phyloP scores from a whole-genome alignment of 768 basidiomycete species.

The Tylopilus rubrobrunneus region DNA sequence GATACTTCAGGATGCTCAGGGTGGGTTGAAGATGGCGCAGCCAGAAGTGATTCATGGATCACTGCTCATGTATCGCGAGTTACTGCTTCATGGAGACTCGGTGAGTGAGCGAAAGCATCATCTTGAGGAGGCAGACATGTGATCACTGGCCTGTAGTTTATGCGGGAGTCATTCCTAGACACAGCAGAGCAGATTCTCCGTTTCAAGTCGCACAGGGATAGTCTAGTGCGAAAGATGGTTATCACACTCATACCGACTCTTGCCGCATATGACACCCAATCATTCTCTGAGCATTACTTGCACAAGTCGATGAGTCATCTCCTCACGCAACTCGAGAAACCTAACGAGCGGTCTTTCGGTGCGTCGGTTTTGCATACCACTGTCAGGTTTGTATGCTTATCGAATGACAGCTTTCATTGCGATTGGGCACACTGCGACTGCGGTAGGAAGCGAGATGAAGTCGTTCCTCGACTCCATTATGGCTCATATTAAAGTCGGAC shows the following conservation, averaged over 20 bases:
- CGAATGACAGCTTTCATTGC: slow-evolving; percentile 77
- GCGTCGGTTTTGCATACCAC: slow-evolving; percentile 12
- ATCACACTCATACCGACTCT: slow-evolving; percentile 94
- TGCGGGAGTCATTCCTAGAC: slow-evolving; percentile 82
- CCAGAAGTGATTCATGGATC: slow-evolving; percentile 93
- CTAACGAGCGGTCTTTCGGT: slow-evolving; percentile 87
- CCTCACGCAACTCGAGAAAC: slow-evolving; percentile 82
- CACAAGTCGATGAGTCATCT: slow-evolving; percentile 94
- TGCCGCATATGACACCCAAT: slow-evolving; percentile 90
- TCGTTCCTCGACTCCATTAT: slow-evolving; percentile 92
- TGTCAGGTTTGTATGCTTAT: not conserved
- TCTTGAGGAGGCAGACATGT: not conserved
- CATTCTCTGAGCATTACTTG: slow-evolving; percentile 86
- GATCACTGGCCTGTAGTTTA: slow-evolving; percentile 52
- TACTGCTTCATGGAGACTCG: slow-evolving; percentile 92
- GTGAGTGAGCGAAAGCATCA: slow-evolving; percentile 41
- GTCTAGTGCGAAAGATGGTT: slow-evolving; percentile 87
- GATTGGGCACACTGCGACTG: slow-evolving; percentile 90
- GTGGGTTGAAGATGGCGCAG: slow-evolving; percentile 71
- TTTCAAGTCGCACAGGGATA: slow-evolving; percentile 84
- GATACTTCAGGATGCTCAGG: slow-evolving; percentile 87
- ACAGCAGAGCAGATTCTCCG: slow-evolving; percentile 87
- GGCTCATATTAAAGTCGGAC: slow-evolving; percentile 81
- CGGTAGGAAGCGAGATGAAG: slow-evolving; percentile 93
- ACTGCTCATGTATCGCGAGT: slow-evolving; percentile 84